These are phyloP conservation scores for Claviceps africana DNA, from an alignment of 2,329 filamentous ascomycete species.

Conservation along the genomic window DNA sequence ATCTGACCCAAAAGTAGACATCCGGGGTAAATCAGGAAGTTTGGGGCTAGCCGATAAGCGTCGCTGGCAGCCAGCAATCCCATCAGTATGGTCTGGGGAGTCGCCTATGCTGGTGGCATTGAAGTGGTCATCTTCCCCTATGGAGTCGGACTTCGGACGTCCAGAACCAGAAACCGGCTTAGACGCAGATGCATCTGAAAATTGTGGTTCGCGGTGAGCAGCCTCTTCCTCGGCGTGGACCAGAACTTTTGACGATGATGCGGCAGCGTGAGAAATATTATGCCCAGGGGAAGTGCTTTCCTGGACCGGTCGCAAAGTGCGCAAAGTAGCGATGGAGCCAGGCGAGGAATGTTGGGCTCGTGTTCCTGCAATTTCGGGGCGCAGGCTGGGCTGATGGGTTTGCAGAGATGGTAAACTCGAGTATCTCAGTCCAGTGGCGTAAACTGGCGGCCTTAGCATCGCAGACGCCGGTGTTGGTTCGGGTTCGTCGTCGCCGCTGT, in stretches of 20 bases:
- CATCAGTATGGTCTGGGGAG: background rate
- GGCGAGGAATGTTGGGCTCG: background rate
- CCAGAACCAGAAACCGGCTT: constrained; percentile 26
- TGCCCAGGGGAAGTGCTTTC: background rate
- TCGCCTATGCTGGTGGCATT: background rate
- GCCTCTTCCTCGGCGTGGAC: constrained; percentile 55
- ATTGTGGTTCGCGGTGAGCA: constrained; percentile 28
- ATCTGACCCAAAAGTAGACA: constrained; percentile 47
- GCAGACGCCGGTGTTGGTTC: constrained; percentile 16
- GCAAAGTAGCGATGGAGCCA: background rate
- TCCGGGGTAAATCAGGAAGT: constrained; percentile 41
- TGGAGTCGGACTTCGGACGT: background rate
- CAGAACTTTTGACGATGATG: constrained; percentile 58
- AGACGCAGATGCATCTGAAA: constrained; percentile 42
- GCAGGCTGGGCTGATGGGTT: constrained; percentile 1
- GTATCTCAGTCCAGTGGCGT: background rate
- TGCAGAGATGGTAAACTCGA: constrained; percentile 6
- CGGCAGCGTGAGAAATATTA: background rate
- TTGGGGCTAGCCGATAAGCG: constrained; percentile 38
- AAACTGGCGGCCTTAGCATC: background rate
- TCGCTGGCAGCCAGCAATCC: constrained; percentile 4
- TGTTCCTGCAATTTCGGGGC: background rate
- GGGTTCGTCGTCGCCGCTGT: constrained; percentile 44
- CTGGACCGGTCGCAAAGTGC: background rate
- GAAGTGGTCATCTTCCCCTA: background rate